Conservation (phyloP, 164 flowering plant species). For the Saururus chinensis region DNA sequence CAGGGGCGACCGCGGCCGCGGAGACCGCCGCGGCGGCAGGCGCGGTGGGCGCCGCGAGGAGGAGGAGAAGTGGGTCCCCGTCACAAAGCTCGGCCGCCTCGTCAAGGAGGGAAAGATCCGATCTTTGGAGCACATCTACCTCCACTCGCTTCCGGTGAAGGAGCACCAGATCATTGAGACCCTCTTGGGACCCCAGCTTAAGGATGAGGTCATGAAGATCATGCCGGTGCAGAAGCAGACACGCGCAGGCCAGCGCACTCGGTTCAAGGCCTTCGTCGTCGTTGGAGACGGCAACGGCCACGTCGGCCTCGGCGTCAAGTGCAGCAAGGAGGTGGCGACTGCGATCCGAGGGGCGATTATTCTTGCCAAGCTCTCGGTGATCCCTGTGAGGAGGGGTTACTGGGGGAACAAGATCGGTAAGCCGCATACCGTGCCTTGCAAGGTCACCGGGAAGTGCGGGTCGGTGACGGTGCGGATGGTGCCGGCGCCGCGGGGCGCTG, state of each 20-base stretch:
- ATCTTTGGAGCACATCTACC: slow-evolving; percentile 57
- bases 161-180: slow-evolving; percentile 63
- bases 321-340: too few relatives aligned
- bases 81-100: slow-evolving; percentile 68
- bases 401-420: slow-evolving; percentile 90
- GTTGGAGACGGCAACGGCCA: too few relatives aligned
- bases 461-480: slow-evolving; percentile 77
- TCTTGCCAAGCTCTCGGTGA: slow-evolving; percentile 8
- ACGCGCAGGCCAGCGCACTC: too few relatives aligned
- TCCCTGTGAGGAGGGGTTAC: slow-evolving; percentile 74
- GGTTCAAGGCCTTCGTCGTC: too few relatives aligned
- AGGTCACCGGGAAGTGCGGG: slow-evolving; percentile 87
- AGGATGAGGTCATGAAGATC: slow-evolving; percentile 78
- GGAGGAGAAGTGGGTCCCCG: slow-evolving; percentile 71
- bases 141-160: slow-evolving; percentile 68
- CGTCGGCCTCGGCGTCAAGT: too few relatives aligned
- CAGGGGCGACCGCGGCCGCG: too few relatives aligned
- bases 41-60: slow-evolving; percentile 11
- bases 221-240: too few relatives aligned
- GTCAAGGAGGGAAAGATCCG: slow-evolving; percentile 47
- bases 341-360: too few relatives aligned
- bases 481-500: slow-evolving; percentile 79
- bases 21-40: too few relatives aligned
- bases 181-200: slow-evolving; percentile 40
- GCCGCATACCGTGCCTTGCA: slow-evolving; percentile 78